phyloP scores from a whole-genome alignment of 176 grass and related monocot genomes.

The Zizania latifolia region DNA sequence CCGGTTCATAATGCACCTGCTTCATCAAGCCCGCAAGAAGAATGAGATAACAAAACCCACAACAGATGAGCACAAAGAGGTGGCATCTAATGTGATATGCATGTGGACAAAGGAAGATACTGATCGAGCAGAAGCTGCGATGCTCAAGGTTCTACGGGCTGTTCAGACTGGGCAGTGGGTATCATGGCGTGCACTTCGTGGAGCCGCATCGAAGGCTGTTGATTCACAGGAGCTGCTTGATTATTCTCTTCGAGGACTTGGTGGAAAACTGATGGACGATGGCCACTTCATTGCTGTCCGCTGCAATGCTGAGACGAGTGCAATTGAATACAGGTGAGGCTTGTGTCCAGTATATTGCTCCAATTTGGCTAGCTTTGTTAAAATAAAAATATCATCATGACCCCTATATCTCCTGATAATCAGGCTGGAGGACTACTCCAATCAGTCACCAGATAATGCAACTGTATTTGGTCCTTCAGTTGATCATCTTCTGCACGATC shows the following conservation, averaged over 20 bases:
- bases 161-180: slow-evolving; percentile 59
- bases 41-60: slow-evolving; percentile 11
- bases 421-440: slow-evolving; percentile 59
- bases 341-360: neutral
- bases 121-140: slow-evolving; percentile 40
- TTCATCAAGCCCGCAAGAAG: slow-evolving; percentile 39
- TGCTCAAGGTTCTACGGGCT: slow-evolving; percentile 69
- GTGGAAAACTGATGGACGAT: slow-evolving; percentile 57
- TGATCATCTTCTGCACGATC: slow-evolving; percentile 56
- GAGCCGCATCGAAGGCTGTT: slow-evolving; percentile 60
- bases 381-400: neutral
- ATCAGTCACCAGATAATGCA: neutral
- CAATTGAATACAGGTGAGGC: slow-evolving; percentile 86
- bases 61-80: neutral
- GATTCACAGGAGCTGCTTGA: slow-evolving; percentile 61
- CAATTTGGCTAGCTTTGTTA: neutral
- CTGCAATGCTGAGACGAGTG: slow-evolving; percentile 62
- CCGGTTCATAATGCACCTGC: slow-evolving; percentile 44
- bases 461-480: slow-evolving; percentile 40
- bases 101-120: slow-evolving; percentile 50
- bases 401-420: slow-evolving; percentile 10
- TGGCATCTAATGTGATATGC: slow-evolving; percentile 18
- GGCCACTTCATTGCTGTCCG: slow-evolving; percentile 51
- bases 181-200: slow-evolving; percentile 71
- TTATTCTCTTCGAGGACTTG: slow-evolving; percentile 52